Percentiles rank a stretch among this genome's conserved stretches.
Conservation (phyloP, 2,329 filamentous ascomycete genomes). For the Cladosporium oxysporum region DNA sequence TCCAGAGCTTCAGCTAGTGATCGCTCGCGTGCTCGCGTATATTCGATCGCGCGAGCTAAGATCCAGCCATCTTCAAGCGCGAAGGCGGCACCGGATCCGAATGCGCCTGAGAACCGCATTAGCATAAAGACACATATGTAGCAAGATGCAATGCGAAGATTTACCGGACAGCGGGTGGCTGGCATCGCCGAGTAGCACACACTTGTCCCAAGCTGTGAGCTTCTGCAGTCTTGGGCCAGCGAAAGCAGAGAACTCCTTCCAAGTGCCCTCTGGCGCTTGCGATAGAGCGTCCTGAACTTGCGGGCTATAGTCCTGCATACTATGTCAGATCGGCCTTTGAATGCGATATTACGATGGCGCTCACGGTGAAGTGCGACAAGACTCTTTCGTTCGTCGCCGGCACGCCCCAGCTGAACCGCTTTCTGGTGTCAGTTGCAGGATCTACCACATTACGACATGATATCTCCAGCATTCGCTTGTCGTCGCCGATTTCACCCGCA, state of each 20-base stretch:
- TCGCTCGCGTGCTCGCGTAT: conserved; percentile 15
- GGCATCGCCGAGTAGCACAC: conserved; percentile 57
- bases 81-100: conserved; percentile 50
- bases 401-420: conserved; percentile 41
- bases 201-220: conserved; percentile 46
- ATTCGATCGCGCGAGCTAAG: conserved; percentile 40
- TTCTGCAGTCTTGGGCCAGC: conserved; percentile 47
- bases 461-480: conserved; percentile 43
- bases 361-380: conserved; percentile 41
- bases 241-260: conserved; percentile 53
- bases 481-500: neutral
- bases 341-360: no score
- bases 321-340: no score
- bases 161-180: conserved; percentile 47
- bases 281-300: conserved; percentile 44
- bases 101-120: conserved; percentile 17
- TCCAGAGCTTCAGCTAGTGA: conserved; percentile 34
- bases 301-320: conserved; percentile 44
- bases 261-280: conserved; percentile 42
- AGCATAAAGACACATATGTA: neutral
- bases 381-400: conserved; percentile 41
- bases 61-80: conserved; percentile 52
- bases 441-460: conserved; percentile 41
- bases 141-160: neutral
- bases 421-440: conserved; percentile 28